Evolutionary conservation across 2,329 filamentous ascomycete genomes (phyloP), one percentile per base, ranked within the genome.

Genomic region (Pseudophaeomoniella oleicola): DNA sequence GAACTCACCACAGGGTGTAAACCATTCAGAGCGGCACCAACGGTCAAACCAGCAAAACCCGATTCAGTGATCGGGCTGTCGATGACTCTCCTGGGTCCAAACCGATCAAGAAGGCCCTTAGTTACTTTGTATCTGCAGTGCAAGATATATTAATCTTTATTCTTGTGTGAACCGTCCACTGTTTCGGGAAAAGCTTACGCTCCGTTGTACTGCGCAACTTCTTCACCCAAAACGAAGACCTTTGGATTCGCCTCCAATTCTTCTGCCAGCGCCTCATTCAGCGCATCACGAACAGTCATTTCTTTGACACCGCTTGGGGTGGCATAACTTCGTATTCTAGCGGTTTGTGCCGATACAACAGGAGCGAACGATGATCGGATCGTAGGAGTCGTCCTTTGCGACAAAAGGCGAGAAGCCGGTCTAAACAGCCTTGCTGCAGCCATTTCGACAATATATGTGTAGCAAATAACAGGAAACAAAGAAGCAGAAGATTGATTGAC

Each of bases 151-250:
- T 16, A 29, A 18, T 13, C 10, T 27, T 27, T 6, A 6, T n/a
- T n/a, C n/a, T 27, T n/a, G 22, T 32, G 13, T n/a, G n/a, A n/a
- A n/a, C 14, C 11, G 12, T 12, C 30, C 15, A 12, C 10, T 5
- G 9, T 9, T 9, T 37, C 14, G 27, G 40, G 40, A 10, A n/a
- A 17, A 42, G 64, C 69, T 59, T 63, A 75, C 71, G 88, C 88
- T 71, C 90, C 90, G 63, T 98, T 98, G 72, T 98, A 98, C 67
- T 98, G 90, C 53, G 90, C 90, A 56, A 98, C 90, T 69, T 98
- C 90, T 72, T 98, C 90, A 54, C 90, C 90, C 40, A 98, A 63
- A 50, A 98, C 68, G 62, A 94, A 98, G 51, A 94, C 87, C 72
- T 94, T 96, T 46, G 80, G 72, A 64, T 98, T 93, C 57, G 64